Base-by-base conservation (phyloP, 2,329 filamentous ascomycete genomes). In the Alternaria rosae region DNA sequence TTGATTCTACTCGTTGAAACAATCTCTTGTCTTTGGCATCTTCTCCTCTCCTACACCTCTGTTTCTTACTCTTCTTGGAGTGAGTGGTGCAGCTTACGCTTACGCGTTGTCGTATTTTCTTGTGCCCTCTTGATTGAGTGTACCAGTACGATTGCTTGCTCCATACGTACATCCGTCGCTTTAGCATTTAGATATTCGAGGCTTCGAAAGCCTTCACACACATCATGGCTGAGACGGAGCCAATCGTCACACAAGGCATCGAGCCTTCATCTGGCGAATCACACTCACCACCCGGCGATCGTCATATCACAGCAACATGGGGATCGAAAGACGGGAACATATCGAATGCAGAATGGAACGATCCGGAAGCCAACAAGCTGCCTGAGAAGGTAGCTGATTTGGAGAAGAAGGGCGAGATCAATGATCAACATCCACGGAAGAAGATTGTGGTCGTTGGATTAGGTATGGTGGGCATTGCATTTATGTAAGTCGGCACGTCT, bases 381-480 rank as follows among this genome's bases (percentile, higher is more conserved):
- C 81, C 82, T 9, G 78, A 82, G 59, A 82, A 79, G 71, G 77
- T 82, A 41, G 76, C 78, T 9, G 62, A 71, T 13, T n/a, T 73
- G 28, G 64, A 71, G 20, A 56, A 61, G 47, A 70, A 67, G 8
- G 65, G 69, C 21, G 71, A 81, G 51, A 70, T 80, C 13, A 74
- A 78, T 15, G 59, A 58, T 4, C 38, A 61, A 28, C 57, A 55
- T 32, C 47, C 50, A 15, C 82, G 87, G 64, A 92, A 92, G 78
- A 89, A 85, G 74, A 81, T 96, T 35, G 92, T 96, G 3, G 89
- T 97, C 38, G 92, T 97, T 41, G 93, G 93, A 10, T 80, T 97
- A 80, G 93, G 93, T 3, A 97, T 97, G 94, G 93, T 97, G 45
- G 92, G 91, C 41, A 91, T 95, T 69, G 89, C 91, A 43, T 94